phyloP scores from a whole-genome alignment of 176 grass and related monocot species.

The Chloris gayana region DNA sequence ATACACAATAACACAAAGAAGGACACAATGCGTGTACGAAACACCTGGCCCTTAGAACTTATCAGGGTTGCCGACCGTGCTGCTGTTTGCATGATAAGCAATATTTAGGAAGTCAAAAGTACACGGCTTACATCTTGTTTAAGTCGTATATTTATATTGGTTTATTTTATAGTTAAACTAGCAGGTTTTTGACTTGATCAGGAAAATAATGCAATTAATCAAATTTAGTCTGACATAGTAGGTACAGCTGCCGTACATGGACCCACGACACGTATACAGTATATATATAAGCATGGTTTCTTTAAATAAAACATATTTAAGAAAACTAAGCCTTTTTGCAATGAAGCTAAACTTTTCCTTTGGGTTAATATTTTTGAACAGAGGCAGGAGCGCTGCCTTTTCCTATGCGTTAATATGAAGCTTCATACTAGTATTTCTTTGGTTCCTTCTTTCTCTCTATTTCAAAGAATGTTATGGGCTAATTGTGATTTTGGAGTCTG shows the following conservation, averaged over 20 bases:
- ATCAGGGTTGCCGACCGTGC: neutral
- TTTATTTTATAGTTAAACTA: neutral
- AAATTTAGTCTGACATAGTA: neutral
- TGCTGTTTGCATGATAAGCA: neutral
- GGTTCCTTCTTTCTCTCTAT: too few relatives aligned
- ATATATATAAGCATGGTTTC: neutral
- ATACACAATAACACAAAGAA: neutral
- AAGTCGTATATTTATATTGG: neutral
- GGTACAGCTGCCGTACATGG: neutral
- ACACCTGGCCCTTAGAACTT: conserved; percentile 8
- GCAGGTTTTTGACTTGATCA: neutral
- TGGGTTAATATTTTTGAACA: too few relatives aligned
- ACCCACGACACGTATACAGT: neutral
- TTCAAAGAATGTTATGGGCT: too few relatives aligned
- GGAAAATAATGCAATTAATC: neutral
- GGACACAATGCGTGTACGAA: neutral
- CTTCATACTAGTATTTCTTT: too few relatives aligned
- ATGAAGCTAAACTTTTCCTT: neutral
- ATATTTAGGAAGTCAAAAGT: neutral
- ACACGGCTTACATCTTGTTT: neutral
- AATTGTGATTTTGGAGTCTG: too few relatives aligned
- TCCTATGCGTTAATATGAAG: too few relatives aligned
- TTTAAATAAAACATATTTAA: neutral
- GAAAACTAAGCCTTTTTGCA: too few relatives aligned
- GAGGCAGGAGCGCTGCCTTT: too few relatives aligned